phyloP scores from a whole-genome alignment of 2,329 filamentous ascomycete species.

The Ambrosiella xylebori region DNA sequence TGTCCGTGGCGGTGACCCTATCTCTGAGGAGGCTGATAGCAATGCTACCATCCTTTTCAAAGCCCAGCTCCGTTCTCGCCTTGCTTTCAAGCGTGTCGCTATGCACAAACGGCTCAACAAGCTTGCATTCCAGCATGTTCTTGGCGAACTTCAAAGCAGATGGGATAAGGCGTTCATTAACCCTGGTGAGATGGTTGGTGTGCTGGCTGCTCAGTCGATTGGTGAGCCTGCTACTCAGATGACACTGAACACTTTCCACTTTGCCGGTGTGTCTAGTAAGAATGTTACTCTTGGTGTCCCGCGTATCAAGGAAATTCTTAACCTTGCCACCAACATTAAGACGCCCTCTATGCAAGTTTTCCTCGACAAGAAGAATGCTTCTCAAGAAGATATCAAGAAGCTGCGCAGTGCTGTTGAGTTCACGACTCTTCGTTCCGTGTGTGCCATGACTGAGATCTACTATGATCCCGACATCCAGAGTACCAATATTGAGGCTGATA shows the following conservation, averaged over 20 bases:
- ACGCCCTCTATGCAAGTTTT: constrained; percentile 95
- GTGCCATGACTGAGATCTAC: constrained; percentile 85
- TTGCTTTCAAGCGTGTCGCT: constrained; percentile 87
- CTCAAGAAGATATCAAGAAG: constrained; percentile 66
- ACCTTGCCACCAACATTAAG: constrained; percentile 95
- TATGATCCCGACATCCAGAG: constrained; percentile 81
- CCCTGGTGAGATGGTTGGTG: constrained; percentile 97
- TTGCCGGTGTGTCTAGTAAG: constrained; percentile 98
- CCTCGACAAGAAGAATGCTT: constrained; percentile 44
- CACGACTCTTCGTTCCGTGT: constrained; percentile 82
- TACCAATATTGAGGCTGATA: constrained; percentile 74
- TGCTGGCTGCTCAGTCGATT: constrained; percentile 92
- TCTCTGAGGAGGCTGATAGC: constrained; percentile 72
- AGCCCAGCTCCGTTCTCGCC: constrained; percentile 68
- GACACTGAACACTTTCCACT: constrained; percentile 99
- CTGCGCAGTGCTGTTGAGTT: constrained; percentile 85
- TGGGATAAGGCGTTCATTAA: constrained; percentile 75
- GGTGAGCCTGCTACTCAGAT: constrained; percentile 98
- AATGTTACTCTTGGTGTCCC: constrained; percentile 98
- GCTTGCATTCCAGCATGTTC: constrained; percentile 77
- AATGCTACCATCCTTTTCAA: constrained; percentile 89
- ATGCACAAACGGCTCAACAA: constrained; percentile 74
- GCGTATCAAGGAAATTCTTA: constrained; percentile 97
- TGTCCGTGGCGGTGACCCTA: constrained; percentile 65
- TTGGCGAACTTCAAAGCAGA: constrained; percentile 77